Conservation (phyloP, 192 early-diverging fungal genomes). For the Backusella westeae region DNA sequence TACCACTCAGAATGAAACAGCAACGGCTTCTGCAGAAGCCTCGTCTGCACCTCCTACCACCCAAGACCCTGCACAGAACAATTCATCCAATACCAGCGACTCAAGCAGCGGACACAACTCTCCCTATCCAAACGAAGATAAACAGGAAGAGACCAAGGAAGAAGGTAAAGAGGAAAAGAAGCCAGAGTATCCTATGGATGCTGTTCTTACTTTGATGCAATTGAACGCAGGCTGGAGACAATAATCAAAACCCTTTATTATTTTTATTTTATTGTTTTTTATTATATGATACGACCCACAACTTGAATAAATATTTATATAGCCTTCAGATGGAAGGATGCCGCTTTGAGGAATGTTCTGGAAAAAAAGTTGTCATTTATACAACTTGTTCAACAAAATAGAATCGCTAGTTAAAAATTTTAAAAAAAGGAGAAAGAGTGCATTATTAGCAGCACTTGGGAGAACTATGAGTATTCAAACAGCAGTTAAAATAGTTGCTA, state of each 20-base stretch:
- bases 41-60: neutral
- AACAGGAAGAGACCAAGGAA: conserved; percentile 1
- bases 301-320: too few relatives aligned
- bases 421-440: too few relatives aligned
- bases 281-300: too few relatives aligned
- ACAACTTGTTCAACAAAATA: too few relatives aligned
- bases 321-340: too few relatives aligned
- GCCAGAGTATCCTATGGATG: conserved; percentile 49
- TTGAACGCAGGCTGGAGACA: conserved; percentile 45
- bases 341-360: too few relatives aligned
- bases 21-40: neutral
- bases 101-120: conserved; percentile 20
- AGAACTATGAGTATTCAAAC: too few relatives aligned
- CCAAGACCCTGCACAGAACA: neutral
- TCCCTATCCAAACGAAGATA: conserved; percentile 19
- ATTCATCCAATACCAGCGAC: conserved; percentile 1
- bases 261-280: too few relatives aligned
- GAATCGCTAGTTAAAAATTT: too few relatives aligned
- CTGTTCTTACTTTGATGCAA: conserved; percentile 47
- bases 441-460: too few relatives aligned
- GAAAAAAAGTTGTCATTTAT: too few relatives aligned
- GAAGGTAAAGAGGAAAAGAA: conserved; percentile 18
- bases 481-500: too few relatives aligned
- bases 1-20: neutral
- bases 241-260: neutral